Base-by-base conservation (phyloP, 148 eudicot species). In the Euryodendron excelsum region DNA sequence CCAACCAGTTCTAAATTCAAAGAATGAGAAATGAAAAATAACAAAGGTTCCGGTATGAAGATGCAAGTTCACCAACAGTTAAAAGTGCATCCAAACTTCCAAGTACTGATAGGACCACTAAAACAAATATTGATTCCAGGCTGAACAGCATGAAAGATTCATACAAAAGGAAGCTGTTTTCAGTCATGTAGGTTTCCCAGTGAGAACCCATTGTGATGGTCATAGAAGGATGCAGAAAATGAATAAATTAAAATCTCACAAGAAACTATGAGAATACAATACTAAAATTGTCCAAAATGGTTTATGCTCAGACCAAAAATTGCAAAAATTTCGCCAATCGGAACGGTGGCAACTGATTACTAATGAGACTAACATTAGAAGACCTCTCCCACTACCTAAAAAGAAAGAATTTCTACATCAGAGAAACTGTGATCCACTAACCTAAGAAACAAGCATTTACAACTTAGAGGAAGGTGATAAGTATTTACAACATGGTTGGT, bases 401-500 rank as follows among this genome's bases (percentile, higher is more conserved):
- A 56, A 23, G 59, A 27, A 76, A 77, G 5, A 28, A 45, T 71
- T 56, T 58, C 79, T 81, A 78, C 75, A 79, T 52, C 21, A n/a
- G n/a, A 78, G 50, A 23, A 78, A 62, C 79, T 84, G 78, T 66
- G 65, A 80, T 73, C 70, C 75, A 73, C 76, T 81, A 80, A 61
- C 82, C 70, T 64, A 76, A 70, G 31, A 72, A 80, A 74, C 80
- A 79, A 82, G 50, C 80, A 85, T 89, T 75, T 80, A 89, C 88
- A 82, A 68, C 45, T 82, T 63, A 33, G n/a, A 33, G 27, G 55
- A 74, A 69, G 73, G 60, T 52, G 69, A 72, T 7, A 61, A 27
- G 85, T 84, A 92, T 90, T 77, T 90, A 90, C 93, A 89, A 36
- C 50, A 68, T 23, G 27, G 77, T 55, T n/a, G 80, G 65, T 34